A percentile compares a stretch with the other conserved stretches of the same genome.
Conservation (phyloP, 2,329 filamentous ascomycete genomes). For the Aureobasidium leucospermi region DNA sequence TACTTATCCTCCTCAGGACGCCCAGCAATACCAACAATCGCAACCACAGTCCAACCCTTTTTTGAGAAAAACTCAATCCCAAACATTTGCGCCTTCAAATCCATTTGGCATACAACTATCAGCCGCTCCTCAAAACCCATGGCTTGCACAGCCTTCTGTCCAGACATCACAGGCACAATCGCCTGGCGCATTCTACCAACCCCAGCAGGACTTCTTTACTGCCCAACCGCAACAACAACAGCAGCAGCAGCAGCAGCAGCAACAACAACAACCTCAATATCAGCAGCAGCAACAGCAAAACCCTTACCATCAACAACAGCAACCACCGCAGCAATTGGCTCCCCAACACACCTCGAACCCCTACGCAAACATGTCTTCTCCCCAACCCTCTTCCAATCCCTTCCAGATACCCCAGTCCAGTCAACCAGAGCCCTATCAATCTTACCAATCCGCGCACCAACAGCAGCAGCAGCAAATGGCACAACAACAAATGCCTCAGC, state of each 20-base stretch:
- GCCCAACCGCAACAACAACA: slow-evolving; percentile 18
- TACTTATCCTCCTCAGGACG: slow-evolving; percentile 16
- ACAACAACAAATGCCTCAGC: slow-evolving; percentile 19
- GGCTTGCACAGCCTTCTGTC: slow-evolving; percentile 36
- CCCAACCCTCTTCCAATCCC: slow-evolving; percentile 12
- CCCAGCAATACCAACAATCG: slow-evolving; percentile 16
- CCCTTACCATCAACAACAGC: slow-evolving; percentile 24
- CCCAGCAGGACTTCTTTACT: slow-evolving; percentile 24
- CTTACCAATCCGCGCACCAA: slow-evolving; percentile 21
- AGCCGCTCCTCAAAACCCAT: slow-evolving; percentile 20
- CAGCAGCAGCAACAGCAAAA: slow-evolving; percentile 28
- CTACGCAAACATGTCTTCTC: slow-evolving; percentile 14
- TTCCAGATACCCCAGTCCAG: not conserved
- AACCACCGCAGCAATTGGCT: slow-evolving; percentile 22
- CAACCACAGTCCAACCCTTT: slow-evolving; percentile 33
- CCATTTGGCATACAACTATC: slow-evolving; percentile 16
- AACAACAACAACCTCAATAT: slow-evolving; percentile 18
- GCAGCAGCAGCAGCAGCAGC: slow-evolving; percentile 16
- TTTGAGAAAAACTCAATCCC: slow-evolving; percentile 35
- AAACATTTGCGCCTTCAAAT: slow-evolving; percentile 32
- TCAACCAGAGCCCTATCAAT: slow-evolving; percentile 9
- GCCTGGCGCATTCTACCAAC: slow-evolving; percentile 21
- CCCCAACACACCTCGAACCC: slow-evolving; percentile 18
- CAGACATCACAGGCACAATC: slow-evolving; percentile 22
- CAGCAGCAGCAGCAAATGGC: slow-evolving; percentile 28